These are phyloP conservation scores for Glebionis coronaria DNA, from an alignment of 129 eudicot genomes.

Conservation along the genomic window DNA sequence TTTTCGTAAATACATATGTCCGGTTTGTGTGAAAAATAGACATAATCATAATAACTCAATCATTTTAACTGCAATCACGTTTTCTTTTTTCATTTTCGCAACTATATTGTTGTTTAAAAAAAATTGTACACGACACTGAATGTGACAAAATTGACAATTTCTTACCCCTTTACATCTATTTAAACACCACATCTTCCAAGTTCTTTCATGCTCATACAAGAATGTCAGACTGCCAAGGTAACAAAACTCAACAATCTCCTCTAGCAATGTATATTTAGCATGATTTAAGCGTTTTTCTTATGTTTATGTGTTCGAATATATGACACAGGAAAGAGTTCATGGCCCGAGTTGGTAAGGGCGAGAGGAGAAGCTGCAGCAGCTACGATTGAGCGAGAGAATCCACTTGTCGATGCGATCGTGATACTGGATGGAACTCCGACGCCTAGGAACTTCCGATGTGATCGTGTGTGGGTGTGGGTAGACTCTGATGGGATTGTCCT, in stretches of 20 bases:
- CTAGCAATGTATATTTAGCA: neutral
- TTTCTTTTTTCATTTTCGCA: too few species aligned
- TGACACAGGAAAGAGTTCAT: constrained; percentile 40
- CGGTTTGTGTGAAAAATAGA: too few species aligned
- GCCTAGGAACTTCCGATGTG: constrained; percentile 39
- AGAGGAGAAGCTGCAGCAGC: constrained; percentile 34
- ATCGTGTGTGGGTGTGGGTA: constrained; percentile 60
- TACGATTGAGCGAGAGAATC: constrained; percentile 48
- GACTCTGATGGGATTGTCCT: constrained; percentile 29
- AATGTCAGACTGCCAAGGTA: constrained; percentile 28
- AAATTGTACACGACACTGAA: too few species aligned
- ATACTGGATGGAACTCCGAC: constrained; percentile 39
- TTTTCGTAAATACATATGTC: too few species aligned
- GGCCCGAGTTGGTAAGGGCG: constrained; percentile 57
- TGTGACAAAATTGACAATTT: too few species aligned
- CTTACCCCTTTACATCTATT: constrained; percentile 4
- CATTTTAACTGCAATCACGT: too few species aligned
- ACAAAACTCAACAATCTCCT: neutral
- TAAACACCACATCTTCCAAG: constrained; percentile 1
- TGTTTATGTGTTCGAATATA: neutral
- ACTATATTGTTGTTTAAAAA: too few species aligned
- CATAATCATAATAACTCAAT: too few species aligned
- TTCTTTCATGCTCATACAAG: constrained; percentile 12
- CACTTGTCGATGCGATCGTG: constrained; percentile 42
- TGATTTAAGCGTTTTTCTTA: neutral